Base-by-base conservation (phyloP, 305 asterid species). In the Solanum hybrid region DNA sequence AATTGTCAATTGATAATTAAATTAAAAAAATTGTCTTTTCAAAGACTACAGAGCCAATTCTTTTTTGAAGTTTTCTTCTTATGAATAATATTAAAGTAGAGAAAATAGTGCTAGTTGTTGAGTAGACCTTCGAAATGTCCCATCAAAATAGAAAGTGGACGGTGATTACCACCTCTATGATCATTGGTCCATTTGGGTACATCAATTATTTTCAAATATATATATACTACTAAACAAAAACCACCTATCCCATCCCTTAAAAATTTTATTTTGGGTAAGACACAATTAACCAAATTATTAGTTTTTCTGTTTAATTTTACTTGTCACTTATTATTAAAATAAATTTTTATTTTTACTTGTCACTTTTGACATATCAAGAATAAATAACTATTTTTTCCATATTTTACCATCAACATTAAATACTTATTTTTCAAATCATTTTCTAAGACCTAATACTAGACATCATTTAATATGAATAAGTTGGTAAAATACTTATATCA, bases 101-200 rank as follows among this genome's bases (percentile, higher is more conserved):
- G 35, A 4, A 31, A 11, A 87, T 26, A 39, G 69, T 39, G 40
- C 33, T 71, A 26, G 67, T 26, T 3, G 36, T 39, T 81, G 69
- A 81, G 20, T 81, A 81, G 89, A 80, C 79, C 69, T 73, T 87
- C 64, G 87, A 81, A 46, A 88, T 88, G 90, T 73, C 88, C 91
- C 90, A 80, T 87, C 88, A 80, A 46, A 71, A 26, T 39, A 22
- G 29, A 83, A 42, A 82, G 69, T 73, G 89, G 90, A 33, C 89
- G 80, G 92, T 81, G 89, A 87, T 81, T 81, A 37, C 57, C 86
- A 9, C 14, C 74, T 11, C 40, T 34, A 34, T 22, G 74, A 87
- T 87, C 39, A 90, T 87, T 90, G 86, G 89, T 77, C 89, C 86
- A 82, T 57, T 57, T 57, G 69, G 36, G 28, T 80, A 31, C 37